Percentiles rank a stretch among this genome's conserved stretches.
These are phyloP conservation scores for Macrolepiota albuminosa DNA, from an alignment of 768 basidiomycete genomes.

Conservation along the genomic window DNA sequence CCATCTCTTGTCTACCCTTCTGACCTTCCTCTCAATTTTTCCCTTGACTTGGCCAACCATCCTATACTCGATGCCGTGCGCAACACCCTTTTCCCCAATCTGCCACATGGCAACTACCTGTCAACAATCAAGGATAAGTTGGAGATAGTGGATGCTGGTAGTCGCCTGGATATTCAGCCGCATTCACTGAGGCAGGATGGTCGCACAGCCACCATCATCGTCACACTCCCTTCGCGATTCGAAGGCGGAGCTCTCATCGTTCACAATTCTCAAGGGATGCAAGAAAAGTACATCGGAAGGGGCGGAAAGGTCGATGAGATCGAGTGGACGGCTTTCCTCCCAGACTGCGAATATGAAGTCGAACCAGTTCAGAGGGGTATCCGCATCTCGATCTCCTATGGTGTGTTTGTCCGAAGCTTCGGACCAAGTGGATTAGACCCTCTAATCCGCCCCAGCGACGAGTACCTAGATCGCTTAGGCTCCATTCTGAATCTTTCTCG, in stretches of 20 bases:
- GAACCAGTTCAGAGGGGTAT: slow-evolving; percentile 69
- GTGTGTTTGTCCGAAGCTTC: slow-evolving; percentile 64
- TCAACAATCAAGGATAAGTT: slow-evolving; percentile 63
- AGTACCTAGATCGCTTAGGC: slow-evolving; percentile 65
- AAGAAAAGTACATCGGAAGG: slow-evolving; percentile 59
- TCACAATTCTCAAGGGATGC: slow-evolving; percentile 46
- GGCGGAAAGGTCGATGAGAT: slow-evolving; percentile 62
- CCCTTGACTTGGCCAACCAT: slow-evolving; percentile 77
- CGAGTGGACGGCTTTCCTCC: slow-evolving; percentile 75
- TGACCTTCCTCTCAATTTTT: slow-evolving; percentile 66
- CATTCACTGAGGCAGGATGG: slow-evolving; percentile 55
- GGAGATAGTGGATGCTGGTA: slow-evolving; percentile 61
- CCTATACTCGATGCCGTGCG: slow-evolving; percentile 78
- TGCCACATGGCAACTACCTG: slow-evolving; percentile 67
- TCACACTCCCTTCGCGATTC: slow-evolving; percentile 72
- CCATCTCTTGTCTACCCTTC: slow-evolving; percentile 72
- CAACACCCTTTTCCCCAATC: slow-evolving; percentile 63
- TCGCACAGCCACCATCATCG: slow-evolving; percentile 65
- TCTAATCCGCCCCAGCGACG: slow-evolving; percentile 68
- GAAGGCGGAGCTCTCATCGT: slow-evolving; percentile 64
- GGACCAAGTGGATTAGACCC: slow-evolving; percentile 56
- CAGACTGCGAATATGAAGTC: slow-evolving; percentile 72
- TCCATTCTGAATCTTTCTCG: slow-evolving; percentile 70
- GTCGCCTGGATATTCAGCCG: slow-evolving; percentile 51
- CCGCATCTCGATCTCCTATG: slow-evolving; percentile 66